A percentile compares a stretch with the other conserved stretches of the same genome.
Conservation (phyloP, 768 basidiomycete genomes). For the Pilatotrama ljubarskyi region DNA sequence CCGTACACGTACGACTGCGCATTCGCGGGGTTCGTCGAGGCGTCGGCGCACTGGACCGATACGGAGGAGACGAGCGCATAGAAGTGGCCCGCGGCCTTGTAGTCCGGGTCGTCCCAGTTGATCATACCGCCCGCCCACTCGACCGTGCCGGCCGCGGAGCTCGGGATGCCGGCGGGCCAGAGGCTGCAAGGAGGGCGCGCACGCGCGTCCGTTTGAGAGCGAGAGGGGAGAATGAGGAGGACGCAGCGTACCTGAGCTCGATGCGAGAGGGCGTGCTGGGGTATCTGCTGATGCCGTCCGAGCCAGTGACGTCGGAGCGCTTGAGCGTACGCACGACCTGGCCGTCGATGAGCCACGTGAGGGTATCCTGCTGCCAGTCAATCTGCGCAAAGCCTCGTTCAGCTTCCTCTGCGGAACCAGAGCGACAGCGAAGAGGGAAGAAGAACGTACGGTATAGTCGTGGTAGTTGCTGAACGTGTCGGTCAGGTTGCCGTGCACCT, state of each 20-base stretch:
- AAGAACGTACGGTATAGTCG: conserved; percentile 63
- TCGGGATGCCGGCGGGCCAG: conserved; percentile 79
- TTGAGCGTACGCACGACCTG: conserved; percentile 68
- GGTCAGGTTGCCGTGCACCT: conserved; percentile 45
- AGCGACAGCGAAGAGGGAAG: background rate
- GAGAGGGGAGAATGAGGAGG: background rate
- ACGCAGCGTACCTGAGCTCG: conserved; percentile 64
- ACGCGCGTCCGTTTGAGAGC: no score
- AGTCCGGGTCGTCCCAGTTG: conserved; percentile 80
- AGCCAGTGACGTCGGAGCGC: conserved; percentile 52
- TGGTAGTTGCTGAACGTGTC: conserved; percentile 76
- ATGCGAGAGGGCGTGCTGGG: conserved; percentile 80
- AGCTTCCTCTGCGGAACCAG: background rate
- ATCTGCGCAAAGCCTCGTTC: conserved; percentile 46
- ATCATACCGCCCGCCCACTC: conserved; percentile 83
- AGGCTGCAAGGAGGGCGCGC: conserved; percentile 38
- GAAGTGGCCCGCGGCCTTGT: conserved; percentile 70
- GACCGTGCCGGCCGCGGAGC: conserved; percentile 65
- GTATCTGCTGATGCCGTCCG: conserved; percentile 59
- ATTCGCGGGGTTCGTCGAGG: conserved; percentile 41
- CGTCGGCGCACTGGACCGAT: conserved; percentile 62
- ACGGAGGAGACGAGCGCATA: conserved; percentile 64
- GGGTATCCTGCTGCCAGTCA: conserved; percentile 72
- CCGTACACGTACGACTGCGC: conserved; percentile 68
- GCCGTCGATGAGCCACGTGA: conserved; percentile 73